These are phyloP conservation scores for Solanum lycopersicoides DNA, from an alignment of 257 asterid species.

Conservation along the genomic window DNA sequence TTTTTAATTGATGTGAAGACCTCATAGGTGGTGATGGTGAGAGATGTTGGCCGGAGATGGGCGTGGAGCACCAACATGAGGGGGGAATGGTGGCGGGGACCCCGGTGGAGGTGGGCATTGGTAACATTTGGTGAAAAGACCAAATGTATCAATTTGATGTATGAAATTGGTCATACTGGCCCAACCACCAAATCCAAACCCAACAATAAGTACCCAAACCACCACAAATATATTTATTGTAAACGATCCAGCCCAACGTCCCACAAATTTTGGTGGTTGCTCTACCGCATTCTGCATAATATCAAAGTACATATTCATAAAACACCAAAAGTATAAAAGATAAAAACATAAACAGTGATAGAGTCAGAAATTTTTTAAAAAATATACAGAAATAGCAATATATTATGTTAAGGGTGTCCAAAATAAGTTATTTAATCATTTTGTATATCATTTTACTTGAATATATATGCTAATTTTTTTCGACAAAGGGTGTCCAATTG, in stretches of 20 bases:
- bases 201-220: constrained; percentile 78
- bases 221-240: constrained; percentile 69
- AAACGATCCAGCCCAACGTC: constrained; percentile 77
- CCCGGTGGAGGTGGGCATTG: constrained; percentile 56
- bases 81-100: constrained; percentile 6
- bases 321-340: background rate
- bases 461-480: too few relatives aligned
- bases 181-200: constrained; percentile 97
- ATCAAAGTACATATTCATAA: background rate
- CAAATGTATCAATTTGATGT: constrained; percentile 86
- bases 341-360: background rate
- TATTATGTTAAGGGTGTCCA: too few relatives aligned
- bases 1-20: background rate
- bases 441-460: too few relatives aligned
- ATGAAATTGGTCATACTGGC: constrained; percentile 77
- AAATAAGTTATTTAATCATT: too few relatives aligned
- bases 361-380: too few relatives aligned
- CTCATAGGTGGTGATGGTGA: constrained; percentile 7
- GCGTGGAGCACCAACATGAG: constrained; percentile 33
- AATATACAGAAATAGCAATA: too few relatives aligned
- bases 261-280: constrained; percentile 72
- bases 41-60: constrained; percentile 38
- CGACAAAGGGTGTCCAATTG: too few relatives aligned
- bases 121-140: constrained; percentile 92
- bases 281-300: constrained; percentile 79